These are phyloP conservation scores for Debaryomyces udenii DNA, from an alignment of 1,139 yeast genomes.

Conservation along the genomic window DNA sequence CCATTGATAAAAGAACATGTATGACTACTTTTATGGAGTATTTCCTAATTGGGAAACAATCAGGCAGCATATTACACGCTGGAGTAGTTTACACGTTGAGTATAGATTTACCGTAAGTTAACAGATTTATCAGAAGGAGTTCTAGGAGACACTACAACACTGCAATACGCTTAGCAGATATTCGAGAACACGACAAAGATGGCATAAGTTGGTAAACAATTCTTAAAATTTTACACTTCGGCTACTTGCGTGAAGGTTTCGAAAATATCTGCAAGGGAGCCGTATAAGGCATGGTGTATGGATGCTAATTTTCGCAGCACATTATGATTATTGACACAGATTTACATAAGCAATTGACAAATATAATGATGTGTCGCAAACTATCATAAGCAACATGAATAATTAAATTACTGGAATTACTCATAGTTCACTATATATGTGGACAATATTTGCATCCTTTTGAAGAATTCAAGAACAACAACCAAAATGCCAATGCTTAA, in stretches of 20 bases:
- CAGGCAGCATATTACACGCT: neutral
- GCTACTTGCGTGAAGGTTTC: too few species aligned
- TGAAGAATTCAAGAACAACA: neutral
- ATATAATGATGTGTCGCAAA: neutral
- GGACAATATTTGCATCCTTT: neutral
- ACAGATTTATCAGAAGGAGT: too few species aligned
- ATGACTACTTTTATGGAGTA: neutral
- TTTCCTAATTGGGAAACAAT: constrained; percentile 5
- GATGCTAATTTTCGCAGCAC: neutral
- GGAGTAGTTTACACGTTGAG: too few species aligned
- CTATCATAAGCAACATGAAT: neutral
- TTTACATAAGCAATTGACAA: constrained; percentile 1
- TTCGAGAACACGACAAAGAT: too few species aligned
- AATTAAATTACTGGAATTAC: constrained; percentile 3
- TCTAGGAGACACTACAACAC: too few species aligned
- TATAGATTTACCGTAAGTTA: too few species aligned
- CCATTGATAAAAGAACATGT: constrained; percentile 1
- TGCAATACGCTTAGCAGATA: too few species aligned
- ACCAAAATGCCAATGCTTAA: constrained; percentile 36
- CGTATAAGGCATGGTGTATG: too few species aligned
- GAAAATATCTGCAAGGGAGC: too few species aligned
- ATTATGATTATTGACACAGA: neutral
- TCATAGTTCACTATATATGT: constrained; percentile 1
- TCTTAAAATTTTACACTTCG: too few species aligned
- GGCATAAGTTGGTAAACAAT: too few species aligned